Evolutionary conservation across 2,329 filamentous ascomycete genomes (phyloP), one percentile per base, ranked within the genome.

Genomic region (Cryoendolithus antarcticus): DNA sequence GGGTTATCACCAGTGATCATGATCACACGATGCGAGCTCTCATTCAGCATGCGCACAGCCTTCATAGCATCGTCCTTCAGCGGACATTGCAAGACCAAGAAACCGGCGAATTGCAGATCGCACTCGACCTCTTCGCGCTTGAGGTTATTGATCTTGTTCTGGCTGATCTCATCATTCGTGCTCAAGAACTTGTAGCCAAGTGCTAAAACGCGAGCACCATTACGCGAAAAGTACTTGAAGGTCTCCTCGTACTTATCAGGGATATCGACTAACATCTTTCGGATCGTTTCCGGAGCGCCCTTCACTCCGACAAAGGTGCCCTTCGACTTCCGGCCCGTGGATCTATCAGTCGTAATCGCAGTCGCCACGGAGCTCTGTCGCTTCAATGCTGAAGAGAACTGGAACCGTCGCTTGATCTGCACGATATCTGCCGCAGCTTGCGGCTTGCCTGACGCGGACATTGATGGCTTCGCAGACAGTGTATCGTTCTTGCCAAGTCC

Each of bases 1-100:
- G 91, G 89, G 60, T 98, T 98, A 62, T 98, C 91, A 58, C 91
- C 91, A 44, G 91, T 98, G 49, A 98, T 98, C 91, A 98, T 98
- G 51, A 98, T 83, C 35, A 94, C 86, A 52, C 91, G 85, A 62
- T 98, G 91, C 64, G 88, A 96, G 63, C 89, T 96, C 68, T 98
- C 91, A 58, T 95, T 98, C 52, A 98, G 74, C 86, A 96, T 95
- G 48, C 82, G 85, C 31, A 98, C 85, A 30, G 91, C 80, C 59
- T 91, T 80, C 64, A 93, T 83, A 35, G 91, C 91, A 60, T 98
- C 91, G 19, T 94, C 88, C 65, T 98, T 98, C 42, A 98, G 71
- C 4, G 91, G 91, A 54, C 86, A 95, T 61, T 95, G 89, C 24
- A 98, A 70, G 37, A 98, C 86, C 46, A 98, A 69, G 67, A 98